Evolutionary conservation across 2,329 filamentous ascomycete species (phyloP), one percentile per base, ranked within the genome.

Genomic region (Fonsecaea nubica): DNA sequence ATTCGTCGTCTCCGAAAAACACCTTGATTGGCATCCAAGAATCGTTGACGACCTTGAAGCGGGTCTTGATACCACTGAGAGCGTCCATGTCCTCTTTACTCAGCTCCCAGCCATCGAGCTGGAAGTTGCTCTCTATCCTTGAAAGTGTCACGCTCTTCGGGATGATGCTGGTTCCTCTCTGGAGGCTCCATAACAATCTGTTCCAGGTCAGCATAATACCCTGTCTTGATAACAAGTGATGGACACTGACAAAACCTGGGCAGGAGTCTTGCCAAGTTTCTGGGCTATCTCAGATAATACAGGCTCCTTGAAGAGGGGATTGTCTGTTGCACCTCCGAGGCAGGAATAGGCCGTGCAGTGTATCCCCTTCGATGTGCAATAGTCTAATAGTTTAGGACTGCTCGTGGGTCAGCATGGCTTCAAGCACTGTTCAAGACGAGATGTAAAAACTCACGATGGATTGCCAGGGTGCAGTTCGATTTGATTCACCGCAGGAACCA

Each of bases 101-200:
- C 78, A 96, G 80, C 66, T 86, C 82, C 88, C 89, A 93, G 62
- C 89, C 91, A 77, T 93, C 87, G 63, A 92, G 82, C 77, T 90
- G 86, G 72, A 88, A 92, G 84, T 96, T 96, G 68, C 82, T 86
- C 79, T 90, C 83, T 74, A 96, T 93, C 54, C 92, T 86, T 59
- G 83, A 83, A 71, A 87, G 85, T 71, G 87, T 92, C 64, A 93
- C 90, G 62, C 87, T 90, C 85, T 96, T 96, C 74, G 92, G 92
- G 74, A 96, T 92, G 61, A 96, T 92, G 71, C 87, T 90, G 83
- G 89, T 92, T 67, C 90, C 92, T 76, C 92, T 89, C 77, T 91
- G 87, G 63, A 95, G 80, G 71, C 92, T 92, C 92, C 92, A 96
- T 74, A 89, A 83, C 70, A 96, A 80, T 15, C 65, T 68, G 21